Evolutionary conservation across 768 basidiomycete species (phyloP).

Genomic region (Chalciporus sphaerocephalus): DNA sequence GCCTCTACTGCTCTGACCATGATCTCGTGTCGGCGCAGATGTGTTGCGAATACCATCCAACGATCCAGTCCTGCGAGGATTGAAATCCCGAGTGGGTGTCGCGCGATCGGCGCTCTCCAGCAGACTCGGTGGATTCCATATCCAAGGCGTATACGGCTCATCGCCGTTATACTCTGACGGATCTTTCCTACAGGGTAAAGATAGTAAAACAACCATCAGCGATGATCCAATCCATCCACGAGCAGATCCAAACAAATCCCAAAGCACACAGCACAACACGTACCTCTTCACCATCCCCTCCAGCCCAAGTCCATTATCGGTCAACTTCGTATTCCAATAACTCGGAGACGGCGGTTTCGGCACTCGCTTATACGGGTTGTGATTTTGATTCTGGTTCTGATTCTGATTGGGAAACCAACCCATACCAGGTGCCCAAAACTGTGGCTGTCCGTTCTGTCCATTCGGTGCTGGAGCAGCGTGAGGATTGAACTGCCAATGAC

Average conservation of each 20-base stretch:
- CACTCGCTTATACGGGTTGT: conserved; percentile 62
- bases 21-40: conserved; percentile 22
- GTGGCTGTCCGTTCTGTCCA: conserved; percentile 21
- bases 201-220: conserved; percentile 10
- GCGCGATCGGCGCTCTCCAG: conserved; percentile 26
- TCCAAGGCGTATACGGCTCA: conserved; percentile 61
- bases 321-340: conserved; percentile 56
- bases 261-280: conserved; percentile 24
- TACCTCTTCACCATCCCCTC: conserved; percentile 59
- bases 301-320: conserved; percentile 62
- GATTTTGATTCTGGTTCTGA: conserved; percentile 46
- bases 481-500: conserved; percentile 51
- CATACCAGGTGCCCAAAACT: conserved; percentile 32
- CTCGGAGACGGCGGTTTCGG: conserved; percentile 59
- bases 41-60: conserved; percentile 11
- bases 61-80: conserved; percentile 21
- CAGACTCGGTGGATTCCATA: conserved; percentile 59
- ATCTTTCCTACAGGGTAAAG: conserved; percentile 13
- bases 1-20: conserved; percentile 16
- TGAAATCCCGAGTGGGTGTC: conserved; percentile 28
- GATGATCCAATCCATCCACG: background rate
- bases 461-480: conserved; percentile 16
- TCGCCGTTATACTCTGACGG: conserved; percentile 35
- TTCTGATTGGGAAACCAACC: conserved; percentile 28
- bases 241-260: background rate